phyloP scores from a whole-genome alignment of 2,329 filamentous ascomycete genomes.

The Aspergillus niger region DNA sequence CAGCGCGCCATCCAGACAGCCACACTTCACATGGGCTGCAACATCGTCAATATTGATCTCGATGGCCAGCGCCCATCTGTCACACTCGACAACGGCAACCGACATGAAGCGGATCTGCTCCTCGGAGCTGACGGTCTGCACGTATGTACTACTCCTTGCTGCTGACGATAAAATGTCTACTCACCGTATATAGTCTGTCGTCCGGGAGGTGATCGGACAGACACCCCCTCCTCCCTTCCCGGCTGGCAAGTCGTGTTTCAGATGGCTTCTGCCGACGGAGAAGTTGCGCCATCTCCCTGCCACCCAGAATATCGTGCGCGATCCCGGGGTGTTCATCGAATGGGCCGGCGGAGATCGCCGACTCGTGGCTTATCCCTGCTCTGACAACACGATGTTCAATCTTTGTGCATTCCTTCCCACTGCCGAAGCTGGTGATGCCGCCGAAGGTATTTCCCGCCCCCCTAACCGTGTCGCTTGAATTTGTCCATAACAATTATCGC shows the following conservation, averaged over 20 bases:
- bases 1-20: constrained; percentile 31
- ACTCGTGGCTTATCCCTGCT: constrained; percentile 51
- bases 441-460: constrained; percentile 16
- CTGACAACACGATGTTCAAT: constrained; percentile 49
- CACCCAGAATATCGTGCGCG: constrained; percentile 17
- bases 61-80: constrained; percentile 17
- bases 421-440: constrained; percentile 36
- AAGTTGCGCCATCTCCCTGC: constrained; percentile 15
- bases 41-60: constrained; percentile 21
- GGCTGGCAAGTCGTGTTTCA: constrained; percentile 29
- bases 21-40: constrained; percentile 26
- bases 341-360: constrained; percentile 45
- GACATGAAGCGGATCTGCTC: constrained; percentile 24
- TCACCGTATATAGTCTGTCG: constrained; percentile 20
- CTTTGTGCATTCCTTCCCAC: constrained; percentile 52
- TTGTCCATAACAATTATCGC: background rate
- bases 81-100: constrained; percentile 24
- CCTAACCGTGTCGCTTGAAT: too few relatives aligned
- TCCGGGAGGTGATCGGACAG: constrained; percentile 24
- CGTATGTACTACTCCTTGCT: constrained; percentile 12
- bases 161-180: background rate
- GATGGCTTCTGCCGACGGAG: constrained; percentile 27
- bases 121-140: constrained; percentile 32
- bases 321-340: constrained; percentile 44
- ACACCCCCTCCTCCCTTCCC: constrained; percentile 19